Base-by-base conservation (phyloP, 2,329 filamentous ascomycete genomes). In the Monosporascus sp. region DNA sequence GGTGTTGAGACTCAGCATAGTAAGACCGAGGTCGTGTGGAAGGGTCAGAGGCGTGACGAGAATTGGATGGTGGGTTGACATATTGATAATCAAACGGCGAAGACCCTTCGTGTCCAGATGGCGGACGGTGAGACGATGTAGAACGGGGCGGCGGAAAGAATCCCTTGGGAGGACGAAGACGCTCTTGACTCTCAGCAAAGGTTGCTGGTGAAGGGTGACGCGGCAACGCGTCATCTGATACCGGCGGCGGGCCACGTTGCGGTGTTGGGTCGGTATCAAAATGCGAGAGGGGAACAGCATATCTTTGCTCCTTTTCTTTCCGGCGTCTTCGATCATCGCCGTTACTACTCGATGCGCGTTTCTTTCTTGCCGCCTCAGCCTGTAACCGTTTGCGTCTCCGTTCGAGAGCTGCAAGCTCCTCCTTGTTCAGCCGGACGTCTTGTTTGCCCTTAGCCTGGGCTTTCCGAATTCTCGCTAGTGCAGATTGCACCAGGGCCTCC, bases 321-420 rank as follows among this genome's bases (percentile, higher is more conserved):
- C 68, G 67, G 61, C 70, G 71, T 63, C 66, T 75, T 59, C 69
- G 64, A 22, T 70, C 69, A 50, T 65, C 65, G 26, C 66, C 65
- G 45, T 67, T 69, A 26, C 56, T 66, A 77, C 65, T 80, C 20
- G 43, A 46, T 46, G 43, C 22, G 24, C 22, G 20, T 27, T 46
- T 46, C 43, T 61, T 66, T 56, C 66, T 67, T 41, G 72, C 69
- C 50, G 76, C 73, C 40, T 74, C 72, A 36, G 76, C 75, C 60
- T 80, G 75, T 62, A 84, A 73, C 54, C 86, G 82, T 67, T 84
- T 82, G 57, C 81, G 75, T 63, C 81, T 78, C 58, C 85, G 82
- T 66, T 93, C 87, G 61, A 96, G 78, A 47, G 91, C 91, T 57
- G 86, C 87, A 62, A 96, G 76, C 70, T 97, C 92, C 51, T 88